Evolutionary conservation across 2,329 filamentous ascomycete genomes (phyloP).

Genomic region (Atkinsonella hypoxylon): DNA sequence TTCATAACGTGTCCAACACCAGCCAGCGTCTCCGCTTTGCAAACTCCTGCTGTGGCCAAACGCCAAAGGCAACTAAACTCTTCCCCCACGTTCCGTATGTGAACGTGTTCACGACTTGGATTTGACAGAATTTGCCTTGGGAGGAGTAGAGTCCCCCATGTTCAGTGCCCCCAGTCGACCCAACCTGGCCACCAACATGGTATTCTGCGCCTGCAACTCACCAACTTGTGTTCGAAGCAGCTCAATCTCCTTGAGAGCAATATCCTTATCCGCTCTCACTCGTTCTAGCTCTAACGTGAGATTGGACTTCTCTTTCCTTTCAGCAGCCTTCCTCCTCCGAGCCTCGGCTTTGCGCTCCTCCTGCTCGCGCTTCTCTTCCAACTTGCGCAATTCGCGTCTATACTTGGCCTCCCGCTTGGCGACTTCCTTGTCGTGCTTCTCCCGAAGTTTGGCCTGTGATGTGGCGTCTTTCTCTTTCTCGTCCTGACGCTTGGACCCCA

Average conservation of each 20-base stretch:
- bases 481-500: conserved; percentile 31
- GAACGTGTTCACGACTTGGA: conserved; percentile 2
- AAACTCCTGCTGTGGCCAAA: no score
- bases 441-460: conserved; percentile 43
- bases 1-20: neutral
- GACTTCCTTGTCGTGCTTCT: conserved; percentile 51
- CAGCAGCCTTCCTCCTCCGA: conserved; percentile 34
- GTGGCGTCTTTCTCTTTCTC: conserved; percentile 37
- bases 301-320: conserved; percentile 40
- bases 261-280: conserved; percentile 36
- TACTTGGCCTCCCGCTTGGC: conserved; percentile 57
- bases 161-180: conserved; percentile 33
- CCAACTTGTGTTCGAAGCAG: conserved; percentile 43
- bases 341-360: conserved; percentile 50
- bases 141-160: conserved; percentile 8
- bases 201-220: conserved; percentile 48
- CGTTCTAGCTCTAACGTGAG: conserved; percentile 41
- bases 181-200: conserved; percentile 40
- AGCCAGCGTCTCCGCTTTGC: neutral
- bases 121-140: conserved; percentile 1
- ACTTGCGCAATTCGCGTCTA: conserved; percentile 48
- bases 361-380: conserved; percentile 50
- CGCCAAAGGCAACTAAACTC: no score
- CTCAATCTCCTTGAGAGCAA: conserved; percentile 40
- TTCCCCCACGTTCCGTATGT: no score